Percentiles rank a stretch among this genome's conserved stretches.
These are phyloP conservation scores for Tricholoma furcatifolium DNA, from an alignment of 768 basidiomycete species.

Conservation along the genomic window DNA sequence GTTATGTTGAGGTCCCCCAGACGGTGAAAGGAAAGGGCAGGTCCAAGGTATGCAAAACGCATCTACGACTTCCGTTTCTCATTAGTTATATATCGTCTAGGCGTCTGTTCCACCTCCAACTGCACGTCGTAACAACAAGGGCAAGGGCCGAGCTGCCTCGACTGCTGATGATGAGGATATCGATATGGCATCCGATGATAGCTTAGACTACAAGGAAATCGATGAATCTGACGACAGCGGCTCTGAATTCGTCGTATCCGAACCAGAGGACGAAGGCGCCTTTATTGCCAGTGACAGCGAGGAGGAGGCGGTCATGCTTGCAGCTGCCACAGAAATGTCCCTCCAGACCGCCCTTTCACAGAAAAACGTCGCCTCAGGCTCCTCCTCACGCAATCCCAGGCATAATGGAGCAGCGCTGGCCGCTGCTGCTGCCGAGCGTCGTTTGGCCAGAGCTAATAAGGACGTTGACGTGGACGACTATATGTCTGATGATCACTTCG, in stretches of 20 bases:
- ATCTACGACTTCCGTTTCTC: background rate
- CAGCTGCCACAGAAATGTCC: conserved; percentile 56
- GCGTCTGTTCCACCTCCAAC: conserved; percentile 1
- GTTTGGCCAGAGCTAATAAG: conserved; percentile 33
- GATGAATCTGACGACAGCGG: conserved; percentile 57
- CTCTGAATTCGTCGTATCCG: conserved; percentile 58
- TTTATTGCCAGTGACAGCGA: conserved; percentile 25
- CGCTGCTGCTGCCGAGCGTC: conserved; percentile 57
- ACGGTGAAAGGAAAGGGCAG: conserved; percentile 20
- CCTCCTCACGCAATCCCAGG: conserved; percentile 32
- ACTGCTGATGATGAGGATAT: conserved; percentile 32
- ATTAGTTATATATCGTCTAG: conserved; percentile 8
- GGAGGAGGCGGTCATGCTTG: conserved; percentile 55
- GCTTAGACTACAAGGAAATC: conserved; percentile 37
- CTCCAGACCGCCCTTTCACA: conserved; percentile 26
- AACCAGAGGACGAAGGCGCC: conserved; percentile 36
- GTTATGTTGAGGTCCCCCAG: conserved; percentile 33
- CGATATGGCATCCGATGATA: conserved; percentile 31
- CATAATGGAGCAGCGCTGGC: conserved; percentile 40
- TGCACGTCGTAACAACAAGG: conserved; percentile 23
- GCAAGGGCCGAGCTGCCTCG: conserved; percentile 28
- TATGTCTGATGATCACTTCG: conserved; percentile 21
- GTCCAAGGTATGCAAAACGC: conserved; percentile 21
- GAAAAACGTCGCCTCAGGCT: conserved; percentile 34
- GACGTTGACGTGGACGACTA: conserved; percentile 32